Evolutionary conservation across 2,329 filamentous ascomycete species (phyloP), one percentile per base, ranked within the genome.

Genomic region (Neobulgaria alba): DNA sequence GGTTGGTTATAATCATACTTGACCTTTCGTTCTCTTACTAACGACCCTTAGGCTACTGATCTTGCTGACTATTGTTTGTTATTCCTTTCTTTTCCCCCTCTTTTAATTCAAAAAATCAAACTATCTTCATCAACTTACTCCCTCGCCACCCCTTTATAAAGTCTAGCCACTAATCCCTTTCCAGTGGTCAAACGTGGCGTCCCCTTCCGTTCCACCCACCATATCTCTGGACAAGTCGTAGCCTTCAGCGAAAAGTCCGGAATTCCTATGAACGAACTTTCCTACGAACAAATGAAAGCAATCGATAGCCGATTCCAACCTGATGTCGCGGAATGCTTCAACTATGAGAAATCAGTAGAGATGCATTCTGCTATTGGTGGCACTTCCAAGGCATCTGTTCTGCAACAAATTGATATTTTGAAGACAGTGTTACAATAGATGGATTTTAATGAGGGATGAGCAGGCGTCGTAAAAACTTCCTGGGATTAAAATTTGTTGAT

Each of bases 331-430:
- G 67, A 75, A 35, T 75, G 76, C 18, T 84, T 95, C 58, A 75
- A 93, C 63, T 94, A 92, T 57, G 81, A 93, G 64, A 75, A 75
- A 49, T 85, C 81, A 45, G 85, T 94, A 5, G 87, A 95, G 71
- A 73, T 82, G 67, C 77, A 82, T 57, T 74, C 77, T 31, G 80
- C 85, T 2, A 79, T 78, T 51, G 88, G 87, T 17, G 85, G 86
- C 19, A 92, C 85, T 17, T 88, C 84, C 66, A 79, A 74, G 64
- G 72, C 72, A 10, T 72, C 75, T 17, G 80, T 84, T 5, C 54
- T 74, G 49, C 71, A 81, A 64, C 79, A 85, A 65, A 72, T 84
- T 49, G 64, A 72, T 54, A 71, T 67, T 5, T 48, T 71, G 42
- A 63, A 61, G 49, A 56, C 57, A 34, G 63, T 52, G 19, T 41